These are phyloP conservation scores for Rhododendron simsii DNA, from an alignment of 148 eudicot genomes.

Conservation along the genomic window DNA sequence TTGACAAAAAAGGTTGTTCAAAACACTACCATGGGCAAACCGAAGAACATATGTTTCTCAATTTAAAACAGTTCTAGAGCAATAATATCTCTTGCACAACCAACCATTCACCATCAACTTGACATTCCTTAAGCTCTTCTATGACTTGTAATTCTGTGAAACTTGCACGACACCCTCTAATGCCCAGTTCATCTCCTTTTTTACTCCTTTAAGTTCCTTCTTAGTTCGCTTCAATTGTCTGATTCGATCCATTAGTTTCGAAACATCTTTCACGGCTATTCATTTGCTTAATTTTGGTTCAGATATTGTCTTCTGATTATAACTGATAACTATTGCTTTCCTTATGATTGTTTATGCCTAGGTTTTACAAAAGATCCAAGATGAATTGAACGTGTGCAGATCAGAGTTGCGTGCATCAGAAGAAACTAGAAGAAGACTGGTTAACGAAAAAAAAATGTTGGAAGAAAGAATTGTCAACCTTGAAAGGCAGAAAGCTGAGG, in stretches of 20 bases:
- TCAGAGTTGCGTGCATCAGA: slow-evolving; percentile 69
- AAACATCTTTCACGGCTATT: not conserved
- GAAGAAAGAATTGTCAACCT: slow-evolving; percentile 62
- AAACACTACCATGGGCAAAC: not conserved
- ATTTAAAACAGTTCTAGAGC: not conserved
- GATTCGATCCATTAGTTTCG: not conserved
- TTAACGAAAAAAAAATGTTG: slow-evolving; percentile 52
- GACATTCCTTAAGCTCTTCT: not conserved
- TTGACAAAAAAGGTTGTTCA: not conserved
- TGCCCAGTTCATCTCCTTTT: not conserved
- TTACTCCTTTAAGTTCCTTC: not conserved
- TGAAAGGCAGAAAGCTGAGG: slow-evolving; percentile 54
- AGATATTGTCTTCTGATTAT: not conserved
- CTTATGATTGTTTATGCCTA: slow-evolving; percentile 15
- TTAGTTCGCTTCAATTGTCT: not conserved
- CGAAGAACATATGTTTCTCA: not conserved
- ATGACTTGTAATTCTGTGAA: not conserved
- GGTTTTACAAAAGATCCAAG: slow-evolving; percentile 66
- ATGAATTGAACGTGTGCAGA: slow-evolving; percentile 59
- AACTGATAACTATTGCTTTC: not conserved
- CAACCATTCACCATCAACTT: not conserved
- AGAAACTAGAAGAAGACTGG: slow-evolving; percentile 60
- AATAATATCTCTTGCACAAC: not conserved
- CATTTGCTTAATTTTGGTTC: not conserved
- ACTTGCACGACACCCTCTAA: not conserved